Percentiles rank a stretch among this genome's conserved stretches.
phyloP scores from a whole-genome alignment of 2,329 filamentous ascomycete genomes.

The Apiospora rasikravindrae region DNA sequence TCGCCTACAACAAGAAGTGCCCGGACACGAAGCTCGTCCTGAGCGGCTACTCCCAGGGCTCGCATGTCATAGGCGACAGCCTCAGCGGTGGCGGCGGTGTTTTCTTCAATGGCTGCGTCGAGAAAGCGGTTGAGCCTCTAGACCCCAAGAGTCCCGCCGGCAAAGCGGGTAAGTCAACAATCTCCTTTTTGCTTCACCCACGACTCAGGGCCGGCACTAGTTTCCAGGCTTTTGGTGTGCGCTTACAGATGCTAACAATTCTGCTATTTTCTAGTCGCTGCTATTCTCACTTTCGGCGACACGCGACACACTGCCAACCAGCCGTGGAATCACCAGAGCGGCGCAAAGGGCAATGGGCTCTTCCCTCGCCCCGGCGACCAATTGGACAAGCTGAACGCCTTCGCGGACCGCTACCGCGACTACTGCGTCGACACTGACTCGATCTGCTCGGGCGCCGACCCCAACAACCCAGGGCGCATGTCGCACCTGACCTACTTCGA shows the following conservation, averaged over 20 bases:
- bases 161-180: conserved; percentile 39
- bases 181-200: background rate
- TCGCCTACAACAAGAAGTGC: conserved; percentile 45
- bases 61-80: conserved; percentile 44
- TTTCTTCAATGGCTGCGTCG: conserved; percentile 40
- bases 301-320: conserved; percentile 41
- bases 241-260: background rate
- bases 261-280: conserved; percentile 34
- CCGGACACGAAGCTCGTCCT: conserved; percentile 47
- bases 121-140: conserved; percentile 32
- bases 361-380: conserved; percentile 38
- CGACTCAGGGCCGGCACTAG: background rate
- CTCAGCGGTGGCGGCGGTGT: conserved; percentile 42
- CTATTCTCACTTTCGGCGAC: conserved; percentile 41
- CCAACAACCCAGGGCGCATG: conserved; percentile 25
- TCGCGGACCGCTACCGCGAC: conserved; percentile 34
- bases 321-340: conserved; percentile 39
- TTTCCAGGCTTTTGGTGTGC: background rate
- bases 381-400: conserved; percentile 36
- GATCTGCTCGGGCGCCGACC: conserved; percentile 44
- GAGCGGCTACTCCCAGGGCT: conserved; percentile 49
- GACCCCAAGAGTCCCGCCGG: conserved; percentile 36
- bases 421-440: conserved; percentile 46
- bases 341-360: conserved; percentile 33
- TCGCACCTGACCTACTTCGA: conserved; percentile 46